Base-by-base conservation (phyloP, 2,329 filamentous ascomycete genomes). In the Tolypocladium tropicale region DNA sequence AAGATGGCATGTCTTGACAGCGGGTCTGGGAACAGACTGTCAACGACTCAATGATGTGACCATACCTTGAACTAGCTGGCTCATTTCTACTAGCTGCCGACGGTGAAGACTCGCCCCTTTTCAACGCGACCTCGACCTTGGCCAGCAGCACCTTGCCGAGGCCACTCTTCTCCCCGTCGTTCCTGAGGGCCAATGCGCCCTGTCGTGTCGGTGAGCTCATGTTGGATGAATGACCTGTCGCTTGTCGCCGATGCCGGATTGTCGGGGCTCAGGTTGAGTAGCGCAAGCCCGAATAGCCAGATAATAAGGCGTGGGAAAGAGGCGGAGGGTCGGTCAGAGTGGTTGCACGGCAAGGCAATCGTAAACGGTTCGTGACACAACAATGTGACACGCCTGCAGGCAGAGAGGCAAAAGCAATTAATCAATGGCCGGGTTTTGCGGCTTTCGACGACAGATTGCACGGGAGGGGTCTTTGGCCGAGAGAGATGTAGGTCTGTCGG, bases 81-180 rank as follows among this genome's bases (percentile, higher is more conserved):
- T 50, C 28, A 28, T 33, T 25, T 12, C 16, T 32, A 11, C 28
- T 18, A 32, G 46, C 46, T 18, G 5, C 9, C 9, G 67, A 64
- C 9, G 68, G 64, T 14, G 59, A 61, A 25, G 63, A 62, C 25
- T 76, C 75, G 58, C 72, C 67, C 60, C 70, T 75, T 67, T 70
- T 79, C 50, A 80, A 70, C 34, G 78, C 76, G 3, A 76, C 77
- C 71, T 75, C 81, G 64, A 79, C 71, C 37, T 76, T 71, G 37
- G 74, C 74, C 34, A 81, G 59, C 23, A 81, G 59, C 23, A 81
- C 68, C 62, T 72, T 79, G 55, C 73, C 74, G 32, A 81, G 61
- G 14, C 74, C 73, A 65, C 72, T 78, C 69, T 74, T 78, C 62
- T 75, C 73, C 63, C 69, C 72, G 49, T 67, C 65, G 53, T 64